Evolutionary conservation across 2,329 filamentous ascomycete species (phyloP), one percentile per base, ranked within the genome.

Genomic region (Claviceps capensis): DNA sequence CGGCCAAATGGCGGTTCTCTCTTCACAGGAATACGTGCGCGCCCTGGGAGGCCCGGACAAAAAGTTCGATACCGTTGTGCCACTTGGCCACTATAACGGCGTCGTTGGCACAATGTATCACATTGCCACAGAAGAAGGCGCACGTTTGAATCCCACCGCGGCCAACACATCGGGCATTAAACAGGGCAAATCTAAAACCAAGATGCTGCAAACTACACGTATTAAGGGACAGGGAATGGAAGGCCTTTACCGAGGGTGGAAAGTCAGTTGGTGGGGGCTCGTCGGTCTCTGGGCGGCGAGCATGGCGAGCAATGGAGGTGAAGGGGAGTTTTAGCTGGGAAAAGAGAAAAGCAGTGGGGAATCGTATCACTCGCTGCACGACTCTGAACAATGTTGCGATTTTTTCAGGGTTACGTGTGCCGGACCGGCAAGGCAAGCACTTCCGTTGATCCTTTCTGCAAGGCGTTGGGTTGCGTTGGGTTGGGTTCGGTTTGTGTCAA

Each of bases 101-200:
- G 76, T 95, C 1, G 66, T 93, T n/a, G 87, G 88, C 3, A 96
- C 91, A 2, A 90, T 96, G 78, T 91, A 88, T 74, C 79, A 80
- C 54, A 93, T 98, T 55, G 77, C 86, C 1, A 77, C 83, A 38
- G 86, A 94, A 60, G 93, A 98, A 66, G 93, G 93, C 7, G 74
- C 73, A 54, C 72, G 79, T 8, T 67, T 75, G 58, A 54, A 47
- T 23, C 46, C 53, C 30, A 66, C 74, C 40, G 60, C 70, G 48
- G 59, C 66, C 48, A 57, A 61, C 53, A 54, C 67, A 56, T 58
- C 57, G 40, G 57, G 65, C 58, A 30, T 37, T 9, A 65, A 63
- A 54, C 64, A 64, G 53, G 61, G 57, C 57, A 64, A 66, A 59
- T 52, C 52, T 36, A 61, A 66, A 58, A 58, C 64, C 37, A 63